Evolutionary conservation across 2,329 filamentous ascomycete species (phyloP), one percentile per base, ranked within the genome.

Genomic region (Thelonectria discophora): DNA sequence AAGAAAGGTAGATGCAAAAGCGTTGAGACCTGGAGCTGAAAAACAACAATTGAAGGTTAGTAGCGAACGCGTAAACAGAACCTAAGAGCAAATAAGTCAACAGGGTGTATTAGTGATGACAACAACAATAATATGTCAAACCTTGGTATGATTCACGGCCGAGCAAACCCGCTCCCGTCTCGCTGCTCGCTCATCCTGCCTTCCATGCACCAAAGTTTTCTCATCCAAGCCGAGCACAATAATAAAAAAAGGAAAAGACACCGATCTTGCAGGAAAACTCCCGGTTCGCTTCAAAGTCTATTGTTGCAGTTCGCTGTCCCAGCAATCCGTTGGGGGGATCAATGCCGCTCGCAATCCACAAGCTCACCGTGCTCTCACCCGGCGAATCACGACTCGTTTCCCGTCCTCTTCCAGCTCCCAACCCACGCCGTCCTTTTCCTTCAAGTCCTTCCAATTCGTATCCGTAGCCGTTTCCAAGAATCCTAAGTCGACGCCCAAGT

Each of bases 391-490:
- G 32, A 97, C 89, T 71, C 80, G 90, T 45, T 85, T 82, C 5
- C 86, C 89, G 7, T 30, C 27, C 42, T 92, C 88, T 69, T 92
- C 88, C 70, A 92, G 80, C 72, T 93, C 87, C 95, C 95, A 99
- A 0, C 93, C 93, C 1, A 98, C 90, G 3, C 88, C 88, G 72
- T 92, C 88, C 66, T 86, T 81, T 34, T 85, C 82, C 59, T 79
- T 84, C 72, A 98, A 78, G 52, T 87, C 86, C 11, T 86, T 82
- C 93, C 94, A 99, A n/a, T 78, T 81, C 68, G 85, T 81, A 49
- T 87, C 88, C 5, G 90, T 84, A 59, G 86, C 84, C 72, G 82
- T 84, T 77, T 95, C 91, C 52, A 97, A 78, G 75, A 89, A 92
- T 3, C 73, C 74, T 60, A 85, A 76, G 55, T 93, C 91, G 9